Percentiles rank a stretch among this genome's conserved stretches.
phyloP scores from a whole-genome alignment of 2,329 filamentous ascomycete genomes.

The Arthrinium puccinioides region DNA sequence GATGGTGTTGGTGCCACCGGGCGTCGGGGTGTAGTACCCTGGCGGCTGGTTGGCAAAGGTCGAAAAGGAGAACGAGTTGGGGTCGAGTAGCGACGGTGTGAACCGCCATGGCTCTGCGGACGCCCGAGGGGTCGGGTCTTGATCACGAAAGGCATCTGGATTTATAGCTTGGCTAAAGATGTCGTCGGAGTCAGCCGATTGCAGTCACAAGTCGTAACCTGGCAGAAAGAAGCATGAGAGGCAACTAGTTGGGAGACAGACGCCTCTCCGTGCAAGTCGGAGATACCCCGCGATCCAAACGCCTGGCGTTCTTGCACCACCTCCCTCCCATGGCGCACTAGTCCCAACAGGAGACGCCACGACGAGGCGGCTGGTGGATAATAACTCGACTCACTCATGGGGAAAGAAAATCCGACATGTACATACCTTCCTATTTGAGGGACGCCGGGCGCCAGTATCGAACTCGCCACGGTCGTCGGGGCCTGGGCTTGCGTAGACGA shows the following conservation, averaged over 20 bases:
- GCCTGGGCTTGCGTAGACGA: too few relatives aligned
- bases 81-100: conserved; percentile 82
- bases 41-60: conserved; percentile 72
- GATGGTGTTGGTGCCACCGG: conserved; percentile 70
- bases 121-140: conserved; percentile 75
- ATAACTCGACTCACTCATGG: background rate
- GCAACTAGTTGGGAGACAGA: too few relatives aligned
- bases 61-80: conserved; percentile 74
- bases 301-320: too few relatives aligned
- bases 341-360: too few relatives aligned
- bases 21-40: conserved; percentile 83
- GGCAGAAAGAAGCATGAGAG: too few relatives aligned
- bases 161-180: conserved; percentile 22
- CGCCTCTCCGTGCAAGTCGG: too few relatives aligned
- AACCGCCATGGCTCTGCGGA: conserved; percentile 79
- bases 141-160: conserved; percentile 51
- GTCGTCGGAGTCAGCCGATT: too few relatives aligned
- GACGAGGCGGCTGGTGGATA: too few relatives aligned
- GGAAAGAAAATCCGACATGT: background rate
- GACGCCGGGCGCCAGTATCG: conserved; percentile 16
- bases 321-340: too few relatives aligned
- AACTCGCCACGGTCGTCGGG: conserved; percentile 24
- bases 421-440: conserved; percentile 19
- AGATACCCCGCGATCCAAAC: too few relatives aligned
- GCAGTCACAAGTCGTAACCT: too few relatives aligned